A percentile compares a stretch with the other conserved stretches of the same genome.
Evolutionary conservation across 164 flowering plant species (phyloP).

Genomic region (Stephania yunnanensis): DNA sequence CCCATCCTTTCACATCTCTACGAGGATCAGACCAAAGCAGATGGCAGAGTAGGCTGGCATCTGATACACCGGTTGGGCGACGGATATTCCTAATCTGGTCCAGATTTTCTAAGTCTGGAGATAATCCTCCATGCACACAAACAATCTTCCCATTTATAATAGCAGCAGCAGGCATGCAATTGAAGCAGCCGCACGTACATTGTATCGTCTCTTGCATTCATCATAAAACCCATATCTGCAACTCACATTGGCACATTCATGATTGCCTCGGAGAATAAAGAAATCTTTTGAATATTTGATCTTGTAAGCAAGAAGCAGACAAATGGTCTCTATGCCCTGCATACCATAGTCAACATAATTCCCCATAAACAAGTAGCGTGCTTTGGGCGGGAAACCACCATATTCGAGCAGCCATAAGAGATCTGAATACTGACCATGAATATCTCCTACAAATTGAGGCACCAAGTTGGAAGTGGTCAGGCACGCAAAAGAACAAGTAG

Average conservation of each 20-base stretch:
- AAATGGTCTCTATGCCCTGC: slow-evolving; percentile 61
- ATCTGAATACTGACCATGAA: slow-evolving; percentile 53
- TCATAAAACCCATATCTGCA: slow-evolving; percentile 56
- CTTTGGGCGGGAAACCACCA: slow-evolving; percentile 48
- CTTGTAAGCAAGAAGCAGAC: slow-evolving; percentile 59
- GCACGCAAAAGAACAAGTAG: no score
- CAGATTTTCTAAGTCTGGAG: slow-evolving; percentile 46
- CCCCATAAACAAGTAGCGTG: slow-evolving; percentile 53
- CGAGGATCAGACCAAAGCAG: slow-evolving; percentile 63
- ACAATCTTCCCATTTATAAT: slow-evolving; percentile 55
- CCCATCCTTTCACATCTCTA: slow-evolving; percentile 53
- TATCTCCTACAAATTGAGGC: no score
- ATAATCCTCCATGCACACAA: slow-evolving; percentile 58
- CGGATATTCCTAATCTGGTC: slow-evolving; percentile 54
- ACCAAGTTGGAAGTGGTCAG: no score
- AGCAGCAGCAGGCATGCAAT: slow-evolving; percentile 57
- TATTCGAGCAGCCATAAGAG: slow-evolving; percentile 55
- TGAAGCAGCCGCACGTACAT: slow-evolving; percentile 51
- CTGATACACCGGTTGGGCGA: no score
- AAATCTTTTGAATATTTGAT: slow-evolving; percentile 55
- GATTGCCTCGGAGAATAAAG: slow-evolving; percentile 56
- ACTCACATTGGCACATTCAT: slow-evolving; percentile 55
- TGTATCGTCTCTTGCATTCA: slow-evolving; percentile 58
- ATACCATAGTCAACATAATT: slow-evolving; percentile 69
- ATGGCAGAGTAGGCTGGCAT: slow-evolving; percentile 60